Base-by-base conservation (phyloP, 306 rosid species). In the Oxytropis ochrocephala region DNA sequence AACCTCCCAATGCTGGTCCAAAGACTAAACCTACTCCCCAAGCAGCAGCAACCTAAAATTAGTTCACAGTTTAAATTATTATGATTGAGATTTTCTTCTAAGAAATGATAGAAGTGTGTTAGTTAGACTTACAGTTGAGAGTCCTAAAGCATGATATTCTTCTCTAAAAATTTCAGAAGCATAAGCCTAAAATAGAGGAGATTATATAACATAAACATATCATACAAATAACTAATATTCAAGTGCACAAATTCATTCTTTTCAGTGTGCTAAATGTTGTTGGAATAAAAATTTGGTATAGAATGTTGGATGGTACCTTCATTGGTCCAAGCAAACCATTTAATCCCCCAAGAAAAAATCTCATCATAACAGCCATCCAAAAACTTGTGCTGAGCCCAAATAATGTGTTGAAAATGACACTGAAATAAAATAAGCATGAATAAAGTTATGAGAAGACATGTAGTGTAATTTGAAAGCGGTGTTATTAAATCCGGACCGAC, bases 1-100 rank as follows among this genome's bases (percentile, higher is more conserved):
- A 84, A 12, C 98, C 98, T 77, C 98, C 98, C 74, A 92, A 16
- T 64, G 96, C 95, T 5, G 98, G 98, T 35, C 96, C 98, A 68
- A 92, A 42, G 57, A 86, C 80, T 78, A 89, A 80, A 52, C 96
- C 95, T 3, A 88, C 77, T 60, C 89, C 95, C 98, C 95, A 88
- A 53, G 96, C 86, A 4, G 92, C 86, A 61, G 84, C 85, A n/a
- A 89, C 62, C 96, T 89, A 91, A 78, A 78, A 74, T 46, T 36
- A 75, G 0, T 71, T 56, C 46, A 49, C 38, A 75, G 47, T 38
- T 36, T 52, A 14, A 70, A 47, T 67, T 76, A 52, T 5, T 64
- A 17, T 51, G 16, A 43, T 9, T 33, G 11, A 11, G 5, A 46
- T 30, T 11, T 1, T 11, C 50, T 60, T 21, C 39, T n/a, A 47